Base-by-base conservation (phyloP, 2,329 filamentous ascomycete species). In the Exserohilum rostratum region DNA sequence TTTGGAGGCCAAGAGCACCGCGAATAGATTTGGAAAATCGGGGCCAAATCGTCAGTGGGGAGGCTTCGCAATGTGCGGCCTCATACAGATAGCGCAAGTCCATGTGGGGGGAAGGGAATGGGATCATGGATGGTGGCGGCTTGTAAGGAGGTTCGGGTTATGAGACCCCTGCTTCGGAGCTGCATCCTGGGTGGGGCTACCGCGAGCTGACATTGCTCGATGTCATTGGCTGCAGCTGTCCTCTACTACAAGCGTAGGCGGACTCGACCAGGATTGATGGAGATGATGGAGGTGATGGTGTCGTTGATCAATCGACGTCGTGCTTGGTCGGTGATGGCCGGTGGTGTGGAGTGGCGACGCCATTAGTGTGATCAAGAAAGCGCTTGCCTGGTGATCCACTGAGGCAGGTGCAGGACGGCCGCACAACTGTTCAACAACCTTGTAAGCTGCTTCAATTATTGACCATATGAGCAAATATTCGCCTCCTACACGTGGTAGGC, bases 121-220 rank as follows among this genome's bases (percentile, higher is more conserved):
- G 54, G 58, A 64, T 53, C 57, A 29, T 50, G 34, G 18, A 46
- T 47, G 25, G 61, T 53, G 51, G 56, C 56, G 50, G 43, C 34
- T 37, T 37, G 44, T 55, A 50, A 57, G 45, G 51, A 58, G 47
- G 58, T 61, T 53, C 18, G 31, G 17, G 35, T 18, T 38, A 34
- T 27, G 29, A 33, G 35, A 29, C 34, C 50, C 49, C 44, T 44
- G 45, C 39, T 40, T 27, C 25, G 39, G 13, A 39, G 40, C 50
- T 53, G 52, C 31, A 27, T 46, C 31, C 17, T 25, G 50, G 38
- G 50, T 31, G 50, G 42, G 50, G 54, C 42, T 42, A 27, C 49
- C 30, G 38, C n/a, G 31, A 40, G 38, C 50, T 39, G 35, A 27
- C 27, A 51, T 44, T 25, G 48, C 38, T 47, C 18, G 33, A 35